These are phyloP conservation scores for Euphorbia celastroides DNA, from an alignment of 441 rosid species.

Conservation along the genomic window DNA sequence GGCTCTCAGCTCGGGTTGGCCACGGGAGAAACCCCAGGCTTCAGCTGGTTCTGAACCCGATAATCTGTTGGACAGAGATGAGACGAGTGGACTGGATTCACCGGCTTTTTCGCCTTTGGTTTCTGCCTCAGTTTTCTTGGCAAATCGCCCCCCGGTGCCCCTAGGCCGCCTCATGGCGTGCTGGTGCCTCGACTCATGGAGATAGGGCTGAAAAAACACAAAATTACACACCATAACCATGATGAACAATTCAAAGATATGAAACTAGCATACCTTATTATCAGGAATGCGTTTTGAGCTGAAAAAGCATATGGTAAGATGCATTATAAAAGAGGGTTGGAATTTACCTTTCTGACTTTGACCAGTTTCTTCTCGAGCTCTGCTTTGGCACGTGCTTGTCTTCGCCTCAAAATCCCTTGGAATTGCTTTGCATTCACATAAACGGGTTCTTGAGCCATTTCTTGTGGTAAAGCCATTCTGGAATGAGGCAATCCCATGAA, in stretches of 20 bases:
- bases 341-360: conserved; percentile 53
- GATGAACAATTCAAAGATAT: too few species aligned
- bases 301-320: too few species aligned
- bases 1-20: conserved; percentile 26
- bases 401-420: conserved; percentile 75
- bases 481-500: conserved; percentile 11
- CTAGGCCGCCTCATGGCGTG: conserved; percentile 95
- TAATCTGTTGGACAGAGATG: conserved; percentile 50
- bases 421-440: conserved; percentile 85
- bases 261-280: too few species aligned
- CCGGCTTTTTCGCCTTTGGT: conserved; percentile 31
- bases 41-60: conserved; percentile 72
- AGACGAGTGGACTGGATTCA: conserved; percentile 30
- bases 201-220: conserved; percentile 66
- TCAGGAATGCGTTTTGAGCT: neutral
- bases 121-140: conserved; percentile 53
- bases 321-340: conserved; percentile 5
- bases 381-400: conserved; percentile 81
- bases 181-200: conserved; percentile 94
- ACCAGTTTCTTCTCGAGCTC: conserved; percentile 68
- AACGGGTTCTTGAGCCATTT: conserved; percentile 34
- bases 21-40: conserved; percentile 52
- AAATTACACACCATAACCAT: too few species aligned
- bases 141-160: conserved; percentile 89
- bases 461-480: too few species aligned